These are phyloP conservation scores for Ustilago bromivora DNA, from an alignment of 1,284 basidiomycete species.

Conservation along the genomic window DNA sequence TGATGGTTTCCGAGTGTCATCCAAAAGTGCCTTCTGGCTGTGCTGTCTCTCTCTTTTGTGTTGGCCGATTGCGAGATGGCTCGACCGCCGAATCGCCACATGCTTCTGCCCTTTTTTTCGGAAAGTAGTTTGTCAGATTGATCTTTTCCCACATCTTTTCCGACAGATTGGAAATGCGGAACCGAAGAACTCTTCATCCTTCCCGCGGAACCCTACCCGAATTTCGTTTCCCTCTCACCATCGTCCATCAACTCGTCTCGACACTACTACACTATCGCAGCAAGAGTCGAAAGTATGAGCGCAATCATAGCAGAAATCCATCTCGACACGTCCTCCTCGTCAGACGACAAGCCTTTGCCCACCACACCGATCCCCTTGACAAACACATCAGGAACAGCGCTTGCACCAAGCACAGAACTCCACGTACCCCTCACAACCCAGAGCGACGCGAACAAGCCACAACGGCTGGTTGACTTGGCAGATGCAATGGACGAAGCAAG, in stretches of 20 bases:
- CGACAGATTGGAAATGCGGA: not conserved
- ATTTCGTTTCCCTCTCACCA: constrained; percentile 2
- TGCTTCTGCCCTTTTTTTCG: not conserved
- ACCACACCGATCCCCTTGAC: constrained; percentile 20
- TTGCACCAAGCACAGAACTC: constrained; percentile 34
- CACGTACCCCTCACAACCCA: constrained; percentile 7
- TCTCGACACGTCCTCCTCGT: constrained; percentile 21
- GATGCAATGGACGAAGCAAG: constrained; percentile 33
- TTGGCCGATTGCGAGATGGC: constrained; percentile 17
- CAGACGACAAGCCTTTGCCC: constrained; percentile 9
- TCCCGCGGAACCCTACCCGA: constrained; percentile 2
- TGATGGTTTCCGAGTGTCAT: constrained; percentile 7
- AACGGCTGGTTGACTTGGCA: constrained; percentile 27
- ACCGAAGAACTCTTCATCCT: not conserved
- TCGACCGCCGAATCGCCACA: constrained; percentile 19
- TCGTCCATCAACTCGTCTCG: not conserved
- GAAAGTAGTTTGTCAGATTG: too few relatives aligned
- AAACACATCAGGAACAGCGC: not conserved
- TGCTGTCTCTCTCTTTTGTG: not conserved
- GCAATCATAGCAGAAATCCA: constrained; percentile 21
- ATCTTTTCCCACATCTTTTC: not conserved
- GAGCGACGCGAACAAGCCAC: constrained; percentile 11
- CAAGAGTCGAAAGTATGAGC: not conserved
- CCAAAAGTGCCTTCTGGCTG: constrained; percentile 1
- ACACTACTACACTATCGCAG: not conserved